Evolutionary conservation across 768 basidiomycete genomes (phyloP), one percentile per base, ranked within the genome.

Genomic region (Auricularia sp.): DNA sequence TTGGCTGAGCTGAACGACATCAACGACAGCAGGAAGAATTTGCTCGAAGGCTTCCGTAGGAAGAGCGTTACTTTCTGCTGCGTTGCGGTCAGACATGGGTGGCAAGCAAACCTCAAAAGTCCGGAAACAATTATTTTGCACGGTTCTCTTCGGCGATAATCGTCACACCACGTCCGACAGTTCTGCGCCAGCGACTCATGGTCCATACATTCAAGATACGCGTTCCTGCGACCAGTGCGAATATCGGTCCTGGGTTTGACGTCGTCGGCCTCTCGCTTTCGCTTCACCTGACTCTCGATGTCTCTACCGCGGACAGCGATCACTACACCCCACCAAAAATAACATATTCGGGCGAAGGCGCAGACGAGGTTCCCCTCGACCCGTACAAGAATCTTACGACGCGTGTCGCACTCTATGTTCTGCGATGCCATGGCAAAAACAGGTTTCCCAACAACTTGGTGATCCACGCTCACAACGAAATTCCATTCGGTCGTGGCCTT

Each of bases 201-300:
- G 56, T 8, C 14, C 14, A 29, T 21, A 59, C 8, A 6, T 75
- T 93, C 76, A 81, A 78, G 43, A 92, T 99, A 75, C 84, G 81
- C 67, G 89, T 98, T 62, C 96, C 96, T 10, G 93, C 93, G n/a
- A 98, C 96, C 2, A 94, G 95, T 67, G 96, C 96, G 68, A 99
- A 99, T 79, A 94, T 99, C 72, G 96, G 96, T 2, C 96, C 96
- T 47, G 96, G 96, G 33, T 99, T 99, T 76, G 97, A 99, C 74
- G 97, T 98, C 67, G 93, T 98, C 68, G 97, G 97, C n/a, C 87
- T 99, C 67, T 95, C 96, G 0, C 86, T 98, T 29, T 93, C 92
- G 1, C 84, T 97, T 36, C 82, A 87, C 68, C 83, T 98, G 69
- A 87, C 85, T 16, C 81, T 98, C 70, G 81, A 81, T 59, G 87